Evolutionary conservation across 495 filamentous ascomycete genomes (phyloP).

Genomic region (Viridothelium virens): DNA sequence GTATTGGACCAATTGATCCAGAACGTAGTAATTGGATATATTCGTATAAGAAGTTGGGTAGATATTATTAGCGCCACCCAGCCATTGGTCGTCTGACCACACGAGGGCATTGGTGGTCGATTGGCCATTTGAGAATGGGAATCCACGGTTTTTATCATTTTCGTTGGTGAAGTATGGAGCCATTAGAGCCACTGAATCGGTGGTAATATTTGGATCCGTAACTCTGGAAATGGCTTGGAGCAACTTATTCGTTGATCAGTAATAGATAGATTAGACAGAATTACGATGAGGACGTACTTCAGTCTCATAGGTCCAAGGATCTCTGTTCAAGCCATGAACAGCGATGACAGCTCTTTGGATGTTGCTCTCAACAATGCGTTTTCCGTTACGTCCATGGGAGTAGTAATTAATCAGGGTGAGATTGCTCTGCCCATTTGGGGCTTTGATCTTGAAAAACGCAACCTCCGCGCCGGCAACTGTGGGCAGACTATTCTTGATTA

Average conservation of each 20-base stretch:
- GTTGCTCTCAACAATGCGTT: constrained; percentile 15
- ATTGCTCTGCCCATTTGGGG: constrained; percentile 14
- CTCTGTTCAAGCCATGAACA: constrained; percentile 19
- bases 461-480: constrained; percentile 19
- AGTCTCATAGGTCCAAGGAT: constrained; percentile 4
- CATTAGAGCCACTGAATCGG: constrained; percentile 19
- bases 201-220: constrained; percentile 18
- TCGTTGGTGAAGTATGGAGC: constrained; percentile 23
- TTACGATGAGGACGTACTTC: background rate
- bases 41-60: constrained; percentile 17
- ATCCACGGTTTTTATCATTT: constrained; percentile 20
- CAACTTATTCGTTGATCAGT: background rate
- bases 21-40: constrained; percentile 19
- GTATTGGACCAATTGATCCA: constrained; percentile 24
- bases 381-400: constrained; percentile 13
- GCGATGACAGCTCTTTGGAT: constrained; percentile 19
- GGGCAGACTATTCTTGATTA: constrained; percentile 19
- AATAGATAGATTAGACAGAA: background rate
- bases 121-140: constrained; percentile 20
- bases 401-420: constrained; percentile 24
- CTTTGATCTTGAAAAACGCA: constrained; percentile 18
- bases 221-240: background rate
- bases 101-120: constrained; percentile 21
- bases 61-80: constrained; percentile 19
- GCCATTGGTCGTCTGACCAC: constrained; percentile 24